These are phyloP conservation scores for Tricholoma terreum DNA, from an alignment of 768 basidiomycete genomes.

Conservation along the genomic window DNA sequence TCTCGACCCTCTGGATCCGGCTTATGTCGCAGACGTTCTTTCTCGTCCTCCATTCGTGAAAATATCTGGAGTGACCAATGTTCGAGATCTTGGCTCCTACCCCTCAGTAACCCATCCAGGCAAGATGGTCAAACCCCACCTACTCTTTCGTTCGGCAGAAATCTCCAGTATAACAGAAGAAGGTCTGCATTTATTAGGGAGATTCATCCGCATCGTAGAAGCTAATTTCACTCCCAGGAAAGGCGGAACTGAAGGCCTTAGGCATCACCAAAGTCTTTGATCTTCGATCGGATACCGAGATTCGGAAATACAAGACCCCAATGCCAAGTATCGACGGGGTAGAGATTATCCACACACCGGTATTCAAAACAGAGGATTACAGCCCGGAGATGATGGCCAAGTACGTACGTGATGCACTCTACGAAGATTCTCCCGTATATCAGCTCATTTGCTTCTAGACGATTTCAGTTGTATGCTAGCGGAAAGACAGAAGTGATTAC, in stretches of 20 bases:
- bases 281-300: slow-evolving; percentile 77
- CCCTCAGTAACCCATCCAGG: slow-evolving; percentile 44
- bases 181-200: slow-evolving; percentile 39
- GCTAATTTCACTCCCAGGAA: slow-evolving; percentile 40
- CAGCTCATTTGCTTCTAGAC: slow-evolving; percentile 36
- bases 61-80: slow-evolving; percentile 72
- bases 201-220: not conserved
- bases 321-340: slow-evolving; percentile 63
- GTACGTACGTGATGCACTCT: slow-evolving; percentile 51
- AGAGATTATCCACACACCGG: slow-evolving; percentile 57
- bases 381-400: slow-evolving; percentile 82
- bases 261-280: slow-evolving; percentile 72
- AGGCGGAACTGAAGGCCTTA: slow-evolving; percentile 51
- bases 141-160: slow-evolving; percentile 69
- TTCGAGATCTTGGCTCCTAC: slow-evolving; percentile 69
- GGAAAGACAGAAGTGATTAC: slow-evolving; percentile 68
- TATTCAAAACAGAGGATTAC: slow-evolving; percentile 73
- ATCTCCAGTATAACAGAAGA: slow-evolving; percentile 66
- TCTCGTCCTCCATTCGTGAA: slow-evolving; percentile 68
- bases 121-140: slow-evolving; percentile 52
- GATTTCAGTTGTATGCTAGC: slow-evolving; percentile 73
- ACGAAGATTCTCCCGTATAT: slow-evolving; percentile 13
- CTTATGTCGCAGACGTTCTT: slow-evolving; percentile 59
- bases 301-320: slow-evolving; percentile 67
- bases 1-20: slow-evolving; percentile 64